These are phyloP conservation scores for Nannochloropsis oceanica DNA, from an alignment of 108 stramenopile species.

Conservation along the genomic window DNA sequence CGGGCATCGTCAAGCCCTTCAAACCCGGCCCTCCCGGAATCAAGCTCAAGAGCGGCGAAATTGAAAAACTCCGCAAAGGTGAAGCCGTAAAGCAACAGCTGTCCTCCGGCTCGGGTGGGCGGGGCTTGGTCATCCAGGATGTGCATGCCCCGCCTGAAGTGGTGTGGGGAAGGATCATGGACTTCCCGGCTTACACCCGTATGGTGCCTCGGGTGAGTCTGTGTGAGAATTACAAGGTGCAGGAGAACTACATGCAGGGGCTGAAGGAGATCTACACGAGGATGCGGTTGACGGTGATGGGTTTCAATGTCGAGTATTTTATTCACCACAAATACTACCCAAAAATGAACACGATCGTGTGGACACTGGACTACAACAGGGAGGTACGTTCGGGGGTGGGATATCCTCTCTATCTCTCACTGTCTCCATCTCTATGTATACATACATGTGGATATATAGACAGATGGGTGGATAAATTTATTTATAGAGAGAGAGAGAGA, in stretches of 20 bases:
- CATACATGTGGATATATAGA: too few species aligned
- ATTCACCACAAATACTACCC: not conserved
- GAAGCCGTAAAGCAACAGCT: not conserved
- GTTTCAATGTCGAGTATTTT: not conserved
- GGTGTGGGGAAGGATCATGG: not conserved
- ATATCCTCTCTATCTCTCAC: not conserved
- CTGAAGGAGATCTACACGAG: not conserved
- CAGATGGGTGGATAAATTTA: too few species aligned
- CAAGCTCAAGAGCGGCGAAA: not conserved
- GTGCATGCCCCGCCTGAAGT: not conserved
- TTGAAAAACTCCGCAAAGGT: not conserved
- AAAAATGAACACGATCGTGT: not conserved
- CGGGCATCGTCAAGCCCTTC: not conserved
- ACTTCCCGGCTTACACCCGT: not conserved
- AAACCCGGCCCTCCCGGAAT: not conserved
- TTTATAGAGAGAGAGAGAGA: too few species aligned
- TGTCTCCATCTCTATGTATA: not conserved
- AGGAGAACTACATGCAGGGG: not conserved
- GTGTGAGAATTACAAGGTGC: not conserved
- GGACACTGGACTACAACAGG: not conserved
- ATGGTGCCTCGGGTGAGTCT: not conserved
- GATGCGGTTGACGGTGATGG: not conserved
- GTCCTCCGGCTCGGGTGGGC: not conserved
- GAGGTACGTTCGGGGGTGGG: not conserved
- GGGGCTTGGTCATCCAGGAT: not conserved